phyloP scores from a whole-genome alignment of 148 eudicot genomes.

The Cornus suecica region DNA sequence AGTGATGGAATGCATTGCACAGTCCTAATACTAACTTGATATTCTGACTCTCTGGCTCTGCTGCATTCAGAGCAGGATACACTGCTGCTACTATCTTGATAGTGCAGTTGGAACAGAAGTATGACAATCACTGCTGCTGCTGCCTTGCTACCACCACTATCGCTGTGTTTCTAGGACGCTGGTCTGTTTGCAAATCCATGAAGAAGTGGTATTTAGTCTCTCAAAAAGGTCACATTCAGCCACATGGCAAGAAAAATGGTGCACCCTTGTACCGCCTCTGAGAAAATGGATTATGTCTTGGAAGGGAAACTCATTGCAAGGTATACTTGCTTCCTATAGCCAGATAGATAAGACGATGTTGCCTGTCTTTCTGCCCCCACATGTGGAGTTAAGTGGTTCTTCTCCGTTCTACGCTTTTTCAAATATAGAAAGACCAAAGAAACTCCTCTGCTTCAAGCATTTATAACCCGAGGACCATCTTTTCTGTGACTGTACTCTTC shows the following conservation, averaged over 20 bases:
- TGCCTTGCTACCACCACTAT: background rate
- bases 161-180: background rate
- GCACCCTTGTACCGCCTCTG: background rate
- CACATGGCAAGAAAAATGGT: background rate
- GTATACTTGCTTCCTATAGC: no score
- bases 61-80: background rate
- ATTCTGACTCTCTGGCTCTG: background rate
- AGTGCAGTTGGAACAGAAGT: background rate
- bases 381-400: no score
- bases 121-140: background rate
- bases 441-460: no score
- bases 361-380: no score
- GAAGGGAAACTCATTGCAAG: background rate
- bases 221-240: background rate
- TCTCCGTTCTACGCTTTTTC: no score
- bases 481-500: background rate
- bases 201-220: background rate
- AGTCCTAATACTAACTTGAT: background rate
- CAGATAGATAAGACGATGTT: no score
- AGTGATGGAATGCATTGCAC: background rate
- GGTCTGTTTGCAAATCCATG: background rate
- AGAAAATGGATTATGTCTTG: background rate
- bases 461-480: conserved; percentile 1
- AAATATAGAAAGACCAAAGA: no score
- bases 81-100: background rate